A percentile compares a stretch with the other conserved stretches of the same genome.
phyloP scores from a whole-genome alignment of 176 grass and related monocot genomes.

The Aegilops longissima region DNA sequence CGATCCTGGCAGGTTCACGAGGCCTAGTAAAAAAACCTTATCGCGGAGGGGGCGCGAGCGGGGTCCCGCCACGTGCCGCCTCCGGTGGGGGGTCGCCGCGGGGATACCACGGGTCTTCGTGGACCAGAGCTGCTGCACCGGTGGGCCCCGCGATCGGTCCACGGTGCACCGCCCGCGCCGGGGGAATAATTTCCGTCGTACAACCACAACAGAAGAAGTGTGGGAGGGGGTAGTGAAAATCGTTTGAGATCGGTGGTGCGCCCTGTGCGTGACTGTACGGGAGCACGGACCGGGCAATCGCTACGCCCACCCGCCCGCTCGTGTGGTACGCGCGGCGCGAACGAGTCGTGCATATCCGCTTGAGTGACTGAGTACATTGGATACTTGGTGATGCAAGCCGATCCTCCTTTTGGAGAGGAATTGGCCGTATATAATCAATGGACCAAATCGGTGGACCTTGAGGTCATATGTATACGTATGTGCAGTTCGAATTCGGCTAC shows the following conservation, averaged over 20 bases:
- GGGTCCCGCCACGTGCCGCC: conserved; percentile 31
- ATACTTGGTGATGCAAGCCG: not conserved
- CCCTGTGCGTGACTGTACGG: conserved; percentile 47
- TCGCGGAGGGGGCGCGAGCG: conserved; percentile 14
- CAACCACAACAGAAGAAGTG: not conserved
- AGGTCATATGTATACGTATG: not conserved
- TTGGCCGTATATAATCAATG: not conserved
- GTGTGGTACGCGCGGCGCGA: not conserved
- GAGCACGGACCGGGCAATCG: not conserved
- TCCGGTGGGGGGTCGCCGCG: conserved; percentile 19
- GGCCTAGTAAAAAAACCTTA: conserved; percentile 34
- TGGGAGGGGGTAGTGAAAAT: not conserved
- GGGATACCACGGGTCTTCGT: conserved; percentile 12
- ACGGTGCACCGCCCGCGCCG: conserved; percentile 24
- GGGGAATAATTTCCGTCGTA: conserved; percentile 5
- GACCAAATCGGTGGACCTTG: no score
- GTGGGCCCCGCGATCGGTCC: not conserved
- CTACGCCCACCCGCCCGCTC: not conserved
- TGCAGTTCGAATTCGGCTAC: not conserved
- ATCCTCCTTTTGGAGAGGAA: not conserved
- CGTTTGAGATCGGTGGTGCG: not conserved
- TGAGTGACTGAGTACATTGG: not conserved
- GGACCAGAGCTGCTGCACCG: not conserved
- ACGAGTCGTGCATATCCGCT: not conserved
- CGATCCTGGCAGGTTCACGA: conserved; percentile 45